Percentiles rank a stretch among this genome's conserved stretches.
Evolutionary conservation across 1,284 basidiomycete genomes (phyloP).

Genomic region (Hymenochaete sp.): DNA sequence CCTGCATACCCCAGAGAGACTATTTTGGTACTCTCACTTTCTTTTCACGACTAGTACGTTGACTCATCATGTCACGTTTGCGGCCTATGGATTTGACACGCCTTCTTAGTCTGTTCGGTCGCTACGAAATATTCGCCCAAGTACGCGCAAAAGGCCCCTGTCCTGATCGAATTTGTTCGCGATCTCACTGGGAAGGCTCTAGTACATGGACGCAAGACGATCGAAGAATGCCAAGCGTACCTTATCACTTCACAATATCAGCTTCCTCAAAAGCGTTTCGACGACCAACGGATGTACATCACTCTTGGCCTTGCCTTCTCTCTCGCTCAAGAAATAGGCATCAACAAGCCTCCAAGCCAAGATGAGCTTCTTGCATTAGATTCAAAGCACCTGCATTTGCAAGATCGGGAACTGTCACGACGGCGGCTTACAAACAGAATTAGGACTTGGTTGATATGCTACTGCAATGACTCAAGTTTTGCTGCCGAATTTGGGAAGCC

Average conservation of each 20-base stretch:
- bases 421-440: constrained; percentile 43
- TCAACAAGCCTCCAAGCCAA: constrained; percentile 37
- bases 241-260: constrained; percentile 45
- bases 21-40: constrained; percentile 45
- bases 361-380: background rate
- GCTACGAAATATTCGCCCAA: constrained; percentile 28
- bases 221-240: constrained; percentile 53
- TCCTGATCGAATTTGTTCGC: constrained; percentile 41
- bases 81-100: constrained; percentile 1
- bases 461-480: constrained; percentile 53
- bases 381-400: constrained; percentile 3
- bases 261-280: constrained; percentile 46
- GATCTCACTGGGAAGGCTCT: constrained; percentile 44
- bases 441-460: constrained; percentile 61
- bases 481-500: constrained; percentile 60
- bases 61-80: constrained; percentile 1
- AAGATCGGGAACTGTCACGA: constrained; percentile 20
- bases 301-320: constrained; percentile 51
- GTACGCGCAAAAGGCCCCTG: constrained; percentile 7
- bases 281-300: constrained; percentile 49
- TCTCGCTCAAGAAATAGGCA: constrained; percentile 42
- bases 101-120: constrained; percentile 39
- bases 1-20: constrained; percentile 42
- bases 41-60: constrained; percentile 53
- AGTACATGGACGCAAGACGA: constrained; percentile 37